These are phyloP conservation scores for Backusella luteola DNA, from an alignment of 192 early-diverging fungal species.

Conservation along the genomic window DNA sequence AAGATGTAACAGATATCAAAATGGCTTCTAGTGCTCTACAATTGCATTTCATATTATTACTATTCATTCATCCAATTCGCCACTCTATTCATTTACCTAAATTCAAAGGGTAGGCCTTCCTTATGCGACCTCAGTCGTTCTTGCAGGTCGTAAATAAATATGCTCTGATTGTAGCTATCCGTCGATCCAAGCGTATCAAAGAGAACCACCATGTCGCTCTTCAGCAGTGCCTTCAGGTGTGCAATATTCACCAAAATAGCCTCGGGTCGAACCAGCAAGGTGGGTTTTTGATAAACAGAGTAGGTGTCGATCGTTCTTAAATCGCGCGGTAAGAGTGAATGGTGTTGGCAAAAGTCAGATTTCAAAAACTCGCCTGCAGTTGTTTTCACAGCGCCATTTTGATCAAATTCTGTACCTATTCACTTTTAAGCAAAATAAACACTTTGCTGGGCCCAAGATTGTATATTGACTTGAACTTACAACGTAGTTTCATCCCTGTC, in stretches of 20 bases:
- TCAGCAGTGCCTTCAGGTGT: constrained; percentile 80
- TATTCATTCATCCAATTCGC: not conserved
- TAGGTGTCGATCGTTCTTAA: constrained; percentile 79
- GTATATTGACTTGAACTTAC: constrained; percentile 1
- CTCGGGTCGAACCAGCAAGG: constrained; percentile 77
- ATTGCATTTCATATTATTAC: no score
- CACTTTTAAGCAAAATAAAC: not conserved
- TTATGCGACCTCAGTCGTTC: constrained; percentile 61
- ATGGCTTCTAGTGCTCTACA: constrained; percentile 76
- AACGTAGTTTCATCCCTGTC: constrained; percentile 13
- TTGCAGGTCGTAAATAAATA: constrained; percentile 80
- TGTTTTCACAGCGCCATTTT: constrained; percentile 63
- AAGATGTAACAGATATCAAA: constrained; percentile 66
- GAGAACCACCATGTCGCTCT: constrained; percentile 74
- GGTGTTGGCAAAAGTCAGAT: constrained; percentile 73
- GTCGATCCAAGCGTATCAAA: constrained; percentile 71
- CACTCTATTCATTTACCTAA: constrained; percentile 35
- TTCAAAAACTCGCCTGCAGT: constrained; percentile 77
- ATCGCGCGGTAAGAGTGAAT: constrained; percentile 81
- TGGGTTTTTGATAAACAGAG: constrained; percentile 76
- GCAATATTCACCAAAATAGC: constrained; percentile 83
- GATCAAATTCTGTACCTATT: constrained; percentile 67
- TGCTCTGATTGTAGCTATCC: constrained; percentile 66
- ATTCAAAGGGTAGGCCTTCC: constrained; percentile 51
- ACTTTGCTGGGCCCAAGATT: not conserved